phyloP scores from a whole-genome alignment of 1,139 yeast species.

The Nadsonia starkeyi-henricii region DNA sequence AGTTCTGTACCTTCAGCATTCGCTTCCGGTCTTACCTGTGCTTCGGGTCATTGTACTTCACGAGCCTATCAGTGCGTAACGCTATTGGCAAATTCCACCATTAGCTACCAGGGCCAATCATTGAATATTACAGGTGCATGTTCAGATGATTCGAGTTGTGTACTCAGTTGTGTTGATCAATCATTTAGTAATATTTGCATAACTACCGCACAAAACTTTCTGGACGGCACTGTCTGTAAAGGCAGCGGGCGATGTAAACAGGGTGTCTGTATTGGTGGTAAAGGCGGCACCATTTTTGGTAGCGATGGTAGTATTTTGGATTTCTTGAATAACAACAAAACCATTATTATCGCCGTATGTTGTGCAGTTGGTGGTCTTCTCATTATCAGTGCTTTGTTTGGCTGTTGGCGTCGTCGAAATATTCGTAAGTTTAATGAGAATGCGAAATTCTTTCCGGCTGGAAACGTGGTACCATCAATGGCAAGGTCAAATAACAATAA shows the following conservation, averaged over 20 bases:
- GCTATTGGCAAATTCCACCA: slow-evolving; percentile 19
- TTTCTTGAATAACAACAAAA: slow-evolving; percentile 9
- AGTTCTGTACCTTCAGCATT: slow-evolving; percentile 9
- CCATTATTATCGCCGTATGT: slow-evolving; percentile 13
- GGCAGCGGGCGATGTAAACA: slow-evolving; percentile 20
- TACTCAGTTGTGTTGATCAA: slow-evolving; percentile 21
- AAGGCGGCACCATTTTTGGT: slow-evolving; percentile 6
- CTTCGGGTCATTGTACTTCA: slow-evolving; percentile 27
- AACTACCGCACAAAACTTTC: slow-evolving; percentile 21
- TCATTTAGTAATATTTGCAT: slow-evolving; percentile 18
- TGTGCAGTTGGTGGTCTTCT: slow-evolving; percentile 7
- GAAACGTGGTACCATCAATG: background rate
- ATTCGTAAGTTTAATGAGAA: background rate
- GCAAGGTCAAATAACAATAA: background rate
- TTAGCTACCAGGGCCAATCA: slow-evolving; percentile 14
- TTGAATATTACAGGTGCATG: slow-evolving; percentile 4
- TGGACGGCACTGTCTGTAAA: slow-evolving; percentile 28
- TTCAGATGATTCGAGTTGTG: slow-evolving; percentile 22
- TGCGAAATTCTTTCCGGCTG: background rate
- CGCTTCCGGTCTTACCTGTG: slow-evolving; percentile 17
- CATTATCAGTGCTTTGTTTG: slow-evolving; percentile 5
- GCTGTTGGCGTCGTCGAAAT: background rate
- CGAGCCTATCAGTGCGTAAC: slow-evolving; percentile 24
- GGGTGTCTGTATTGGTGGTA: slow-evolving; percentile 23
- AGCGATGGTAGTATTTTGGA: slow-evolving; percentile 8